Percentiles rank a stretch among this genome's conserved stretches.
phyloP scores from a whole-genome alignment of 1,139 yeast species.

The Debaryomyces coudertii region DNA sequence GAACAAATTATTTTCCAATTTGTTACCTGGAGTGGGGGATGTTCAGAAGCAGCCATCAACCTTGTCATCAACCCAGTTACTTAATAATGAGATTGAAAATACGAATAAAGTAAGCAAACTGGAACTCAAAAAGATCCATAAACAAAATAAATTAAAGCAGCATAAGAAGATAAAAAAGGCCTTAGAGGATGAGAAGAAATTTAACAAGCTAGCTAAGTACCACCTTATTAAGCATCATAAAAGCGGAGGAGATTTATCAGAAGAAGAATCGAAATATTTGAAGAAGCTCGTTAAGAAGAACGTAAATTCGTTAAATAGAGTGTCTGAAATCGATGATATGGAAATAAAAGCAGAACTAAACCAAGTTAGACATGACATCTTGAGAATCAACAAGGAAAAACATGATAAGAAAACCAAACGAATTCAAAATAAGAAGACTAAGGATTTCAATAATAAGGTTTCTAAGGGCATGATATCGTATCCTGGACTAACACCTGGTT shows the following conservation, averaged over 20 bases:
- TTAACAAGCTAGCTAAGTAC: slow-evolving; percentile 55
- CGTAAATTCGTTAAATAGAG: slow-evolving; percentile 45
- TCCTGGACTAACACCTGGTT: slow-evolving; percentile 86
- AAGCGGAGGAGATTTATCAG: slow-evolving; percentile 36
- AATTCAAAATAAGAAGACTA: slow-evolving; percentile 30
- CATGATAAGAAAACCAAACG: slow-evolving; percentile 23
- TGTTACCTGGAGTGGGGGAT: slow-evolving; percentile 39
- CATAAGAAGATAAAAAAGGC: slow-evolving; percentile 38
- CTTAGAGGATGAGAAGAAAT: slow-evolving; percentile 38
- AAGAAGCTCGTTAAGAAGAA: slow-evolving; percentile 54
- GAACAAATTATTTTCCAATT: slow-evolving; percentile 41
- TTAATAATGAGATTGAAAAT: slow-evolving; percentile 24
- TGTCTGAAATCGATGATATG: slow-evolving; percentile 49
- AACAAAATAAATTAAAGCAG: slow-evolving; percentile 41
- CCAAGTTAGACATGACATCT: slow-evolving; percentile 44
- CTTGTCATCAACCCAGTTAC: slow-evolving; percentile 26
- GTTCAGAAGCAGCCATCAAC: slow-evolving; percentile 9
- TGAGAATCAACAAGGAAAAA: slow-evolving; percentile 30
- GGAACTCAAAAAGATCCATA: slow-evolving; percentile 35
- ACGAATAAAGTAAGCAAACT: slow-evolving; percentile 32
- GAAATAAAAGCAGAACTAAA: slow-evolving; percentile 48
- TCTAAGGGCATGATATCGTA: slow-evolving; percentile 47
- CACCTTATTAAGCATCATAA: slow-evolving; percentile 51
- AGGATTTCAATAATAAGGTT: slow-evolving; percentile 47
- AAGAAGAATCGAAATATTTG: slow-evolving; percentile 52